Conservation (phyloP, 495 filamentous ascomycete genomes). For the Margaritispora aquatica region DNA sequence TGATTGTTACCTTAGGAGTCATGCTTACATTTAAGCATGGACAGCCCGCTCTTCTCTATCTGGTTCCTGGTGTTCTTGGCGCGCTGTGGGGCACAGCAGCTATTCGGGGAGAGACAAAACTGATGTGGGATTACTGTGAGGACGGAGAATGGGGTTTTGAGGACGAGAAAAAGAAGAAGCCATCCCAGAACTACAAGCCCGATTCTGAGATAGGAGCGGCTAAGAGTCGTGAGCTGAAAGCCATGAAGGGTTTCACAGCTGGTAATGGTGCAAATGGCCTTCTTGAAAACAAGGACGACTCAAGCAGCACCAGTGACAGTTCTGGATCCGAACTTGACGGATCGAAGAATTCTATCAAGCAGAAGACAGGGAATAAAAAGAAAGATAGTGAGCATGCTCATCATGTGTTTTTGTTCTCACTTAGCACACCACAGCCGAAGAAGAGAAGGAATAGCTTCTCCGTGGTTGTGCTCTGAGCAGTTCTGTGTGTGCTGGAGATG, state of each 20-base stretch:
- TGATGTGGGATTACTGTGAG: constrained; percentile 82
- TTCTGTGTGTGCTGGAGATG: too few relatives aligned
- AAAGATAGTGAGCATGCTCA: constrained; percentile 24
- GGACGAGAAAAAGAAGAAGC: constrained; percentile 17
- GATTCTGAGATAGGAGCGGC: neutral
- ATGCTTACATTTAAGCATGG: constrained; percentile 75
- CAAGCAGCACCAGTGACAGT: too few relatives aligned
- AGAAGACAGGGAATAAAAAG: constrained; percentile 9
- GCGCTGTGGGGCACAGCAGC: constrained; percentile 77
- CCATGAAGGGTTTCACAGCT: neutral
- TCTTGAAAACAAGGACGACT: neutral
- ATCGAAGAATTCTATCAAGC: too few relatives aligned
- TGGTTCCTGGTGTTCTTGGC: constrained; percentile 79
- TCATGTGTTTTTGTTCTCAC: constrained; percentile 24
- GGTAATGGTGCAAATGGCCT: neutral
- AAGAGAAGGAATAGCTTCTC: constrained; percentile 6
- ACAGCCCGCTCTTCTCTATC: constrained; percentile 88
- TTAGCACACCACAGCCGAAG: constrained; percentile 10
- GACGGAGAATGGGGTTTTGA: constrained; percentile 32
- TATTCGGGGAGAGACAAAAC: constrained; percentile 56
- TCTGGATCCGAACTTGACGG: too few relatives aligned
- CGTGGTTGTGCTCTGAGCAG: too few relatives aligned
- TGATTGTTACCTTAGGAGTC: constrained; percentile 69
- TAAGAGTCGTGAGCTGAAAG: neutral
- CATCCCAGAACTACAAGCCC: neutral